Percentiles rank a stretch among this genome's conserved stretches.
These are phyloP conservation scores for Decorospora gaudefroyi DNA, from an alignment of 2,329 filamentous ascomycete genomes.

Conservation along the genomic window DNA sequence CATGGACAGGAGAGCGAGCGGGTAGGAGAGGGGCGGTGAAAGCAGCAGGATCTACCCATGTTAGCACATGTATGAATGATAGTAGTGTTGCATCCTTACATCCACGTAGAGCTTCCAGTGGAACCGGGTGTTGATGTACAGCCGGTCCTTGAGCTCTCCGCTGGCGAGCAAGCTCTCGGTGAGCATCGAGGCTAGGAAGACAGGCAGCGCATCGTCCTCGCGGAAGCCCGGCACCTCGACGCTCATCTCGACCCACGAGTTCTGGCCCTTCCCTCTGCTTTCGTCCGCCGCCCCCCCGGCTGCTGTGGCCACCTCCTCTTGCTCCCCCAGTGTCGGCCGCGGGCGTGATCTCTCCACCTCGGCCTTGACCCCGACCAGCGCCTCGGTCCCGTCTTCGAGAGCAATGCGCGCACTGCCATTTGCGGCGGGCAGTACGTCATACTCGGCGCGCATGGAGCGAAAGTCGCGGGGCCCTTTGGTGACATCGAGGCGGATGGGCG, in stretches of 20 bases:
- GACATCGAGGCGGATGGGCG: constrained; percentile 83
- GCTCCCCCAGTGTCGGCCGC: constrained; percentile 30
- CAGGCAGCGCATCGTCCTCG: constrained; percentile 87
- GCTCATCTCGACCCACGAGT: constrained; percentile 83
- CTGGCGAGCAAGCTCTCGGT: constrained; percentile 80
- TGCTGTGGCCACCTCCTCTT: constrained; percentile 50
- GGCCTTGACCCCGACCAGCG: constrained; percentile 92
- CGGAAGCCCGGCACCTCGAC: constrained; percentile 90
- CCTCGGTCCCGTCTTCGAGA: constrained; percentile 93
- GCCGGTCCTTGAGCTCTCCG: constrained; percentile 66
- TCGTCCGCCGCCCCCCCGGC: constrained; percentile 38
- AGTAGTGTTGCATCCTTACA: constrained; percentile 57
- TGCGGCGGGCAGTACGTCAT: constrained; percentile 82
- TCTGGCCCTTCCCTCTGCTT: constrained; percentile 54
- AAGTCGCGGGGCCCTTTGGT: constrained; percentile 71
- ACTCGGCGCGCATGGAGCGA: constrained; percentile 87
- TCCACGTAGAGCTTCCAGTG: constrained; percentile 98
- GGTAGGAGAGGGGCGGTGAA: constrained; percentile 90
- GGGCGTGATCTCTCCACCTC: constrained; percentile 77
- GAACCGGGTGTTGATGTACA: constrained; percentile 88
- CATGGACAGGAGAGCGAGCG: constrained; percentile 86
- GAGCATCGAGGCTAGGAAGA: constrained; percentile 87
- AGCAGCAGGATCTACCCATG: constrained; percentile 77
- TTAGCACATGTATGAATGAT: constrained; percentile 7
- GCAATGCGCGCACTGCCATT: constrained; percentile 94